Conservation (phyloP, 116 monocot species). For the Posidonia oceanica region DNA sequence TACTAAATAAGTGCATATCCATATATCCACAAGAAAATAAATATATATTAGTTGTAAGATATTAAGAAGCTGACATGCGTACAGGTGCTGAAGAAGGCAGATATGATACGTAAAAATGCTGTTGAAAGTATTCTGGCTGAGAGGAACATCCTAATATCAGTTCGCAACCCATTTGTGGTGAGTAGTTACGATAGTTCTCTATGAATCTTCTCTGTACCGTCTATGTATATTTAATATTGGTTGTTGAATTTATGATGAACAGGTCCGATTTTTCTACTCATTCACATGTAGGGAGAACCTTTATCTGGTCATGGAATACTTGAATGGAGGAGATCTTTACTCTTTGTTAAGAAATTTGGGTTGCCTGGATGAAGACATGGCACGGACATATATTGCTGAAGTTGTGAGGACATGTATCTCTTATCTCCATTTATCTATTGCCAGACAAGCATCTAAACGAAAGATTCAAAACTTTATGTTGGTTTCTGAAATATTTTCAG, state of each 20-base stretch:
- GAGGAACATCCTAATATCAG: slow-evolving; percentile 88
- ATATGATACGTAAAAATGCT: slow-evolving; percentile 97
- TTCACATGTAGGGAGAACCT: slow-evolving; percentile 99
- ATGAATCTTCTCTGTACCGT: neutral
- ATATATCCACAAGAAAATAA: neutral
- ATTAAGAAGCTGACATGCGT: slow-evolving; percentile 1
- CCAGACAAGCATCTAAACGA: neutral
- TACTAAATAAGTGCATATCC: neutral
- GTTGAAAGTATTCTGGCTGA: slow-evolving; percentile 99
- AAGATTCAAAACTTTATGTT: neutral
- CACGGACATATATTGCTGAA: slow-evolving; percentile 87
- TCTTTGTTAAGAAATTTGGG: slow-evolving; percentile 91
- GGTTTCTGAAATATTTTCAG: slow-evolving; percentile 17
- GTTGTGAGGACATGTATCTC: slow-evolving; percentile 36
- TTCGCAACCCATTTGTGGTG: slow-evolving; percentile 96
- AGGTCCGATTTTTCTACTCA: slow-evolving; percentile 99
- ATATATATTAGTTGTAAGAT: neutral
- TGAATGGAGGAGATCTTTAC: slow-evolving; percentile 97
- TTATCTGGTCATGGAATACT: slow-evolving; percentile 96
- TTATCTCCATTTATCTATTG: neutral
- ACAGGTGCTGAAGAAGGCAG: slow-evolving; percentile 92
- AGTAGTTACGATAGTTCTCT: slow-evolving; percentile 12
- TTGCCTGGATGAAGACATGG: slow-evolving; percentile 92
- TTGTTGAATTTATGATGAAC: slow-evolving; percentile 14
- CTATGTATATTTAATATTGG: neutral